Conservation (phyloP, 2,329 filamentous ascomycete species). For the Trematosphaeria pertusa region DNA sequence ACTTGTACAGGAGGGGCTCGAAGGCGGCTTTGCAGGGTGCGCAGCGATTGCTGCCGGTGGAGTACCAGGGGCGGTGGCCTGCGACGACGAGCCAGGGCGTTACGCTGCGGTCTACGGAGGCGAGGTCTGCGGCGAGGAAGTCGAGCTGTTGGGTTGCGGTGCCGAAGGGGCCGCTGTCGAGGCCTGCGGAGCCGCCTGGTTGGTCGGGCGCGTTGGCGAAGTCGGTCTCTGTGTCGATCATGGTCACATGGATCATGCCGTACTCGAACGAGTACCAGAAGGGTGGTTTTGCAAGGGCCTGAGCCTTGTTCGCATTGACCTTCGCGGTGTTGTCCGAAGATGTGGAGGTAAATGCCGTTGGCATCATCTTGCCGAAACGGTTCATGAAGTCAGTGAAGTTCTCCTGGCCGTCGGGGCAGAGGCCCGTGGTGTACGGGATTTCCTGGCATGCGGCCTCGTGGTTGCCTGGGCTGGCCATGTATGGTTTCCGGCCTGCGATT, state of each 20-base stretch:
- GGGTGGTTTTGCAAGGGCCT: slow-evolving; percentile 56
- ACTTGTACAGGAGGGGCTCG: slow-evolving; percentile 61
- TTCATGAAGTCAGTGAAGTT: slow-evolving; percentile 63
- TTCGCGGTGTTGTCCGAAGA: slow-evolving; percentile 54
- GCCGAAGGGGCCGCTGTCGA: slow-evolving; percentile 61
- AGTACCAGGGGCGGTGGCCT: slow-evolving; percentile 53
- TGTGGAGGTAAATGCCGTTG: slow-evolving; percentile 60
- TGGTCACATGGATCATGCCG: slow-evolving; percentile 62
- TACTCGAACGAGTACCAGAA: slow-evolving; percentile 69
- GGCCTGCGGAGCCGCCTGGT: slow-evolving; percentile 48
- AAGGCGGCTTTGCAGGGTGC: slow-evolving; percentile 59
- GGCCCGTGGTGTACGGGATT: slow-evolving; percentile 43
- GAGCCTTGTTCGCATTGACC: slow-evolving; percentile 55
- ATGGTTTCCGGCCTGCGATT: slow-evolving; percentile 61
- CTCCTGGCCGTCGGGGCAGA: slow-evolving; percentile 61
- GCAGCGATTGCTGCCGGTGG: slow-evolving; percentile 47
- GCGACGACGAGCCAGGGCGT: slow-evolving; percentile 62
- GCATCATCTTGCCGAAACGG: slow-evolving; percentile 56
- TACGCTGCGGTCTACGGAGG: slow-evolving; percentile 61
- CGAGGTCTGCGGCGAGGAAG: slow-evolving; percentile 63
- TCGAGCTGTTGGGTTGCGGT: slow-evolving; percentile 57
- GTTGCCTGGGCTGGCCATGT: slow-evolving; percentile 66
- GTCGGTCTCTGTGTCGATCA: slow-evolving; percentile 66
- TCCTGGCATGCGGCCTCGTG: slow-evolving; percentile 56
- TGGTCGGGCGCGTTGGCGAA: slow-evolving; percentile 59